A percentile compares a stretch with the other conserved stretches of the same genome.
Evolutionary conservation across 257 asterid species (phyloP).

Genomic region (Solanum chilense): DNA sequence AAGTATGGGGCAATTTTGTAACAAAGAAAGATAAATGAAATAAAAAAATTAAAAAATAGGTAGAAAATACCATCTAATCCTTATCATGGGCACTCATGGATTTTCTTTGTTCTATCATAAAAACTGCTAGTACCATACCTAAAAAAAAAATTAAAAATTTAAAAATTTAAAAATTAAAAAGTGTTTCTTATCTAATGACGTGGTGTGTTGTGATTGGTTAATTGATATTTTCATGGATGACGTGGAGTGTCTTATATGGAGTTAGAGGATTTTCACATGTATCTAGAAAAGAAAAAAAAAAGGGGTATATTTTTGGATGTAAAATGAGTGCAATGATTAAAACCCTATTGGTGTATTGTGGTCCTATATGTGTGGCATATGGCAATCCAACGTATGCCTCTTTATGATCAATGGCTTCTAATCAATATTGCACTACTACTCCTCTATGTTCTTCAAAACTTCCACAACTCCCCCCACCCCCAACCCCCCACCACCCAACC

Average conservation of each 20-base stretch:
- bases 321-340: conserved; percentile 43
- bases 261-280: conserved; percentile 41
- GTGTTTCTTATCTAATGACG: conserved; percentile 41
- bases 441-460: neutral
- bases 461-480: neutral
- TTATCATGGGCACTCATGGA: conserved; percentile 25
- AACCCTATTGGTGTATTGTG: conserved; percentile 38
- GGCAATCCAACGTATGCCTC: conserved; percentile 45
- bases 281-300: conserved; percentile 24
- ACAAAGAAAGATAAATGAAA: neutral
- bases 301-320: conserved; percentile 18
- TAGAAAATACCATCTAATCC: conserved; percentile 1
- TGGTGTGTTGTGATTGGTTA: conserved; percentile 19
- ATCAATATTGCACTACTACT: neutral
- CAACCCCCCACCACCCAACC: too few relatives aligned
- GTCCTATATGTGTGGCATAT: conserved; percentile 39
- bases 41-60: neutral
- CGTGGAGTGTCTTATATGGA: conserved; percentile 45
- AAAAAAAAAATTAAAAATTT: neutral
- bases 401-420: conserved; percentile 32
- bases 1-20: neutral
- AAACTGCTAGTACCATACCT: conserved; percentile 4
- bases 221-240: conserved; percentile 20
- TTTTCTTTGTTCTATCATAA: conserved; percentile 5
- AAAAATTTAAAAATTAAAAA: neutral